phyloP scores from a whole-genome alignment of 164 flowering plant species.

The Aristolochia californica region DNA sequence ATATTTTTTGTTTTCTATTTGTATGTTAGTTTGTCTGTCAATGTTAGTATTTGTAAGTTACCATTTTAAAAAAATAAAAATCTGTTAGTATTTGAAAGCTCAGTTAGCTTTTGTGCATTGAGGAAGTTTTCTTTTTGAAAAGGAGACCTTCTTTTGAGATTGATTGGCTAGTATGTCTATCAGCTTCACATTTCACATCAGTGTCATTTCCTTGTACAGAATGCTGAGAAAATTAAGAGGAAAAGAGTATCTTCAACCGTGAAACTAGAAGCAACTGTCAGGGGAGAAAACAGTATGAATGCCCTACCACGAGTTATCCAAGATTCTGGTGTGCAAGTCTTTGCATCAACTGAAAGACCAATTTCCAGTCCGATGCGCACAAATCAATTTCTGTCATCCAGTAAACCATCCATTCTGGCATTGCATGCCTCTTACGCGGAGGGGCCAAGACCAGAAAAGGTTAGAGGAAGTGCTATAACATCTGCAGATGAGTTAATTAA shows the following conservation, averaged over 20 bases:
- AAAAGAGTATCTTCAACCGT: constrained; percentile 7
- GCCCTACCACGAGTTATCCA: constrained; percentile 10
- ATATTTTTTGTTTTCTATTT: neutral
- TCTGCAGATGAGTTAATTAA: constrained; percentile 4
- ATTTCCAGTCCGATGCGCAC: constrained; percentile 2
- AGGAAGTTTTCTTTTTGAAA: neutral
- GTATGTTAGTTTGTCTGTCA: too few relatives aligned
- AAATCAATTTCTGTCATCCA: neutral
- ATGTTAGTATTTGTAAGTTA: too few relatives aligned
- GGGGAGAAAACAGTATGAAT: constrained; percentile 5
- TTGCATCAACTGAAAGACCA: constrained; percentile 3
- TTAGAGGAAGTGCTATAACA: constrained; percentile 5
- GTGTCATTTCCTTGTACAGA: constrained; percentile 6
- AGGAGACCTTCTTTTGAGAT: neutral
- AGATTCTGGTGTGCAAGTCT: constrained; percentile 5
- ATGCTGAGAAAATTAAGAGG: constrained; percentile 14
- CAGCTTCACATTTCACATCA: too few relatives aligned
- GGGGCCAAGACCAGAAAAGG: constrained; percentile 8
- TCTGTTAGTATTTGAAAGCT: neutral
- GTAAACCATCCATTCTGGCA: neutral
- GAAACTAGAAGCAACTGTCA: constrained; percentile 7
- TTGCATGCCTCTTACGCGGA: constrained; percentile 2
- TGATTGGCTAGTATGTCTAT: too few relatives aligned
- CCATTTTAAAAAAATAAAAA: too few relatives aligned
- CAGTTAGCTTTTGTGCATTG: neutral